Conservation (phyloP, 352 stramenopile species). For the Globisporangium alternatum region DNA sequence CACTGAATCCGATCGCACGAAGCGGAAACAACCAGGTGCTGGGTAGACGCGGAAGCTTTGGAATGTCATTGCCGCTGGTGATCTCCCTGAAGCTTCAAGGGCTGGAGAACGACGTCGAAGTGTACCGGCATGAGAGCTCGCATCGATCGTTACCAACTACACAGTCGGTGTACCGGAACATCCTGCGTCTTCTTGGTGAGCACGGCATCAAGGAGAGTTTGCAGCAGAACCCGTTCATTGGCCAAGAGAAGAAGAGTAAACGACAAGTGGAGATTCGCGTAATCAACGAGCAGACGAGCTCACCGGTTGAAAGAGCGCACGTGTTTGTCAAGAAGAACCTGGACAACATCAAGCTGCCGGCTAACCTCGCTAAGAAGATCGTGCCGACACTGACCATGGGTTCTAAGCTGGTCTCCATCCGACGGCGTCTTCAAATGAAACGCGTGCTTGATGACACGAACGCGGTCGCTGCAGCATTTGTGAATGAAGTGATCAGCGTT, state of each 20-base stretch:
- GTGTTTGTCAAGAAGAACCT: constrained; percentile 63
- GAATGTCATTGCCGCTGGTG: constrained; percentile 19
- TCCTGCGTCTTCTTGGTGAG: constrained; percentile 43
- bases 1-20: constrained; percentile 21
- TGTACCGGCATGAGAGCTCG: constrained; percentile 43
- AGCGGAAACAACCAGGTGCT: neutral
- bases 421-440: constrained; percentile 51
- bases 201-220: constrained; percentile 67
- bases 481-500: constrained; percentile 29
- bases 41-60: neutral
- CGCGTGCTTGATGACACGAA: constrained; percentile 33
- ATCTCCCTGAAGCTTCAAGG: constrained; percentile 45
- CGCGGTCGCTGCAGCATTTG: constrained; percentile 25
- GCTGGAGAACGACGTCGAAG: constrained; percentile 29
- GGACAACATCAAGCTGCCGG: constrained; percentile 31
- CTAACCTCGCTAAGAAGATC: constrained; percentile 56
- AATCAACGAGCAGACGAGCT: constrained; percentile 50
- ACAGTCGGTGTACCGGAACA: constrained; percentile 45
- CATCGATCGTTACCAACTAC: constrained; percentile 35
- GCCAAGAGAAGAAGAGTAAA: constrained; percentile 43
- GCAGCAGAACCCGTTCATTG: constrained; percentile 57
- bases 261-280: constrained; percentile 47
- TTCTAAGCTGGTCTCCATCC: constrained; percentile 58
- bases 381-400: constrained; percentile 65
- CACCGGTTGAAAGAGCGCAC: constrained; percentile 39